phyloP scores from a whole-genome alignment of 805 yeast genomes.

The Pichia phayaonensis region DNA sequence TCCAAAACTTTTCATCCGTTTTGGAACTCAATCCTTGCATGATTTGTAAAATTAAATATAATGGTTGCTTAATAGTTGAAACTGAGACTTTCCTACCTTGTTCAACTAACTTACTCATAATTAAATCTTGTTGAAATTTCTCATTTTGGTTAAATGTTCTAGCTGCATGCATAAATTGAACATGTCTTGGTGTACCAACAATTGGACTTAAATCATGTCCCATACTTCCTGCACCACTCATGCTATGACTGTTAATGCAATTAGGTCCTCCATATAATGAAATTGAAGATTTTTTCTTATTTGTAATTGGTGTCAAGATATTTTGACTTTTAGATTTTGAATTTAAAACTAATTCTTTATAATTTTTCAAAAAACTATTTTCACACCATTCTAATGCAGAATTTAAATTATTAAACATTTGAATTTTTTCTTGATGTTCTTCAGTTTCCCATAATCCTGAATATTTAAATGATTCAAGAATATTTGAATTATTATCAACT shows the following conservation, averaged over 20 bases:
- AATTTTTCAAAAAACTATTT: slow-evolving; percentile 69
- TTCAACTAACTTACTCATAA: slow-evolving; percentile 11
- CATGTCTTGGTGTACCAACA: slow-evolving; percentile 46
- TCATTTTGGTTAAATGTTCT: slow-evolving; percentile 31
- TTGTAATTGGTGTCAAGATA: neutral
- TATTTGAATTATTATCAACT: slow-evolving; percentile 56
- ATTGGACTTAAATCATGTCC: slow-evolving; percentile 10
- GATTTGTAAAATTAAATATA: slow-evolving; percentile 56
- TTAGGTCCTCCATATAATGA: neutral
- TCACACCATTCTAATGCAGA: slow-evolving; percentile 96
- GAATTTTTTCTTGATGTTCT: slow-evolving; percentile 37
- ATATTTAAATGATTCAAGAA: slow-evolving; percentile 66
- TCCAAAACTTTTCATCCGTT: slow-evolving; percentile 54
- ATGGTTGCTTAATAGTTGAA: slow-evolving; percentile 32
- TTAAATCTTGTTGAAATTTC: slow-evolving; percentile 25
- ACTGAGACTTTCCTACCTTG: slow-evolving; percentile 7
- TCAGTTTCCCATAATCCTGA: slow-evolving; percentile 70
- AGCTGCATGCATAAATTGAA: slow-evolving; percentile 47
- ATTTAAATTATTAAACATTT: slow-evolving; percentile 71
- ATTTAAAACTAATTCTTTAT: slow-evolving; percentile 29
- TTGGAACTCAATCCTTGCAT: slow-evolving; percentile 50
- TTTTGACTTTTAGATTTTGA: neutral
- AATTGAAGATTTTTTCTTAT: neutral
- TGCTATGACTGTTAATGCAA: neutral
- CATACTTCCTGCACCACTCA: neutral